Conservation (phyloP, 2,329 filamentous ascomycete genomes). For the Aspergillus pseudoterreus region DNA sequence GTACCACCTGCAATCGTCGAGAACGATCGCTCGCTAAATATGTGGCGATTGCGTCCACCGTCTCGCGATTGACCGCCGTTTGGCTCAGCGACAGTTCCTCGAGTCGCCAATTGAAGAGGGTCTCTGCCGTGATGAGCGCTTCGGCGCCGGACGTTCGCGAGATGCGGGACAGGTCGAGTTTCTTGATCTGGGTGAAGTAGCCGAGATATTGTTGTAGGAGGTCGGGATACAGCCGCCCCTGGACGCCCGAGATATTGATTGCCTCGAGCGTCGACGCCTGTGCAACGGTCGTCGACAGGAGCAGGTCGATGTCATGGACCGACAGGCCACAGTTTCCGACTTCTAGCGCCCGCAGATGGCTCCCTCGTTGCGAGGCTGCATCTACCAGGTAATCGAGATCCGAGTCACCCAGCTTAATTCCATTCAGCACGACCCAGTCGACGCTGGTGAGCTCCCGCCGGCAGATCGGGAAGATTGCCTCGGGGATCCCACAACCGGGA, state of each 20-base stretch:
- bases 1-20: slow-evolving; percentile 57
- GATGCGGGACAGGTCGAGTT: slow-evolving; percentile 63
- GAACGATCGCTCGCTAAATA: slow-evolving; percentile 63
- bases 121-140: slow-evolving; percentile 63
- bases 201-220: slow-evolving; percentile 65
- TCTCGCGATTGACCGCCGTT: slow-evolving; percentile 59
- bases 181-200: slow-evolving; percentile 63
- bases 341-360: slow-evolving; percentile 65
- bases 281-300: slow-evolving; percentile 60
- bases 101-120: slow-evolving; percentile 63
- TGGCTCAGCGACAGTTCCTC: slow-evolving; percentile 64
- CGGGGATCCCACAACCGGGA: slow-evolving; percentile 65
- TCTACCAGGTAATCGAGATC: slow-evolving; percentile 65
- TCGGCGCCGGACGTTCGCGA: slow-evolving; percentile 61
- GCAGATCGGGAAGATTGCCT: slow-evolving; percentile 66
- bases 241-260: slow-evolving; percentile 64
- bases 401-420: slow-evolving; percentile 66
- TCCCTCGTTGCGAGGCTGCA: slow-evolving; percentile 62
- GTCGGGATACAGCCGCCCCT: slow-evolving; percentile 60
- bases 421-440: slow-evolving; percentile 67
- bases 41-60: slow-evolving; percentile 61
- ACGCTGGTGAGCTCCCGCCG: slow-evolving; percentile 65
- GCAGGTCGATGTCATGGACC: slow-evolving; percentile 51
- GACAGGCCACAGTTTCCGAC: slow-evolving; percentile 58
- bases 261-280: slow-evolving; percentile 66